Base-by-base conservation (phyloP, 2,329 filamentous ascomycete species). In the Fonsecaea monophora region DNA sequence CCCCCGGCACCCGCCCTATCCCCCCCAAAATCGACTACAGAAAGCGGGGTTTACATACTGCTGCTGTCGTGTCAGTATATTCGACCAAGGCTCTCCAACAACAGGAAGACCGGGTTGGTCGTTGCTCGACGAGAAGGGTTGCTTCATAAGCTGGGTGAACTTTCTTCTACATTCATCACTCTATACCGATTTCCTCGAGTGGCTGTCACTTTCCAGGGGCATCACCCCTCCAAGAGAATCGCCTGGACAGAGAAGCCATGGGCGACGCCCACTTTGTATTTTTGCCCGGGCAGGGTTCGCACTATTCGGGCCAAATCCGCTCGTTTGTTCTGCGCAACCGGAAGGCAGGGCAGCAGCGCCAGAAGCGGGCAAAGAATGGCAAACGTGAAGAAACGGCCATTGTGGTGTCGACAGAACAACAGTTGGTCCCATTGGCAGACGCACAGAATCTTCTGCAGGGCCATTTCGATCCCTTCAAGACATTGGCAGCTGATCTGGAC, bases 251-350 rank as follows among this genome's bases (percentile, higher is more conserved):
- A 25, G 15, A 57, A 25, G 54, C 34, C 13, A 57, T 57, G 54
- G 25, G 54, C 54, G 9, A 25, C 25, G 25, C 54, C 5, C 32
- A 38, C 32, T 57, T 35, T 38, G 54, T 37, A n/a, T 57, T 57
- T 13, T 21, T 57, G 34, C 54, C 54, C 10, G 54, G 54, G 6
- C 54, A 38, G 34, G 54, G 54, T 3, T 57, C 54, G 2, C 54
- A 57, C n/a, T 57, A 57, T 38, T 57, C 54, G 13, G 34, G 32
- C 4, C 38, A 57, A 21, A 18, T 57, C 2, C 54, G 54, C n/a
- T 57, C 54, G 54, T 57, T 57, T 21, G 54, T 57, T 21, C 34
- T 57, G 34, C 54, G 54, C 32, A 57, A 57, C 38, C 30, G 34
- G n/a, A 57, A 57, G 13, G 12, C 7, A 38, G 34, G 10, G 1